Percentiles rank a stretch among this genome's conserved stretches.
These are phyloP conservation scores for Capronia epimyces DNA, from an alignment of 2,329 filamentous ascomycete species.

Conservation along the genomic window DNA sequence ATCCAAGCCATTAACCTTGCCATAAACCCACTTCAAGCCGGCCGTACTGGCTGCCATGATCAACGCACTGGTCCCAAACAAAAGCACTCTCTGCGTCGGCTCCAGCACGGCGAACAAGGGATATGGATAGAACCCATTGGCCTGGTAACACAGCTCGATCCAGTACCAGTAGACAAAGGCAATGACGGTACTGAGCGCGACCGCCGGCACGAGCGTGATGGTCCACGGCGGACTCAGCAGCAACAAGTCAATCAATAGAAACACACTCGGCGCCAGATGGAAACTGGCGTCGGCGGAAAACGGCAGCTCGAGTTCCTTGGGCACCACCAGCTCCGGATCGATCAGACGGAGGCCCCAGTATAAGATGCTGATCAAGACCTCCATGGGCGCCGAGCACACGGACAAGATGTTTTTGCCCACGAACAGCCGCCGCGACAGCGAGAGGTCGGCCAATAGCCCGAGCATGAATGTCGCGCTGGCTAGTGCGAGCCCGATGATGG, in stretches of 20 bases:
- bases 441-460: slow-evolving; percentile 53
- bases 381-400: slow-evolving; percentile 54
- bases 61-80: slow-evolving; percentile 65
- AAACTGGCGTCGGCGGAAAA: slow-evolving; percentile 40
- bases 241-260: slow-evolving; percentile 52
- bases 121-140: slow-evolving; percentile 67
- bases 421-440: slow-evolving; percentile 49
- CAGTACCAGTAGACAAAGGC: slow-evolving; percentile 60
- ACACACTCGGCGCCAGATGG: slow-evolving; percentile 49
- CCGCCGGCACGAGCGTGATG: slow-evolving; percentile 48
- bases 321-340: slow-evolving; percentile 29
- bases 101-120: slow-evolving; percentile 69
- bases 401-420: slow-evolving; percentile 54
- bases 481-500: slow-evolving; percentile 56
- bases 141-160: slow-evolving; percentile 55
- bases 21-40: slow-evolving; percentile 65
- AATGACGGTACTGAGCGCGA: slow-evolving; percentile 46
- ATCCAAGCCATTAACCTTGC: slow-evolving; percentile 37
- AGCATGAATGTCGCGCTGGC: slow-evolving; percentile 51
- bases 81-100: slow-evolving; percentile 58
- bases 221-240: slow-evolving; percentile 58
- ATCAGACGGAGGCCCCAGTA: slow-evolving; percentile 56
- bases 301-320: slow-evolving; percentile 25
- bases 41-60: slow-evolving; percentile 68
- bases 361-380: slow-evolving; percentile 54